Evolutionary conservation across 768 basidiomycete species (phyloP).

Genomic region (Xerocomus spinulosus): DNA sequence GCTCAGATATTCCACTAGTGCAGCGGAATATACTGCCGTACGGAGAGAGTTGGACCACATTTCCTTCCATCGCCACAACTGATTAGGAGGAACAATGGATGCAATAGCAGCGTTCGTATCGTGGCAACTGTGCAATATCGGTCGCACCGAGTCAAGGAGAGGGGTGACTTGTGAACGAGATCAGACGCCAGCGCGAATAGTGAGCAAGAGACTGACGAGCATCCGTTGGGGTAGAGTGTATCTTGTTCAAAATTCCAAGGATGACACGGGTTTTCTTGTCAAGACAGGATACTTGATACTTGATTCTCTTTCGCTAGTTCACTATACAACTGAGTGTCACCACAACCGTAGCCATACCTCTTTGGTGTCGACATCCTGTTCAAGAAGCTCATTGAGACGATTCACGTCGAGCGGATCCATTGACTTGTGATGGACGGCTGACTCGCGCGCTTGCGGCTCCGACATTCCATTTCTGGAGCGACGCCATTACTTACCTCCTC

Average conservation of each 20-base stretch:
- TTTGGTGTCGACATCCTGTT: conserved; percentile 56
- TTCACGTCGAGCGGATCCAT: conserved; percentile 60
- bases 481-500: neutral
- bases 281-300: conserved; percentile 65
- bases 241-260: conserved; percentile 71
- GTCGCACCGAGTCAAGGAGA: conserved; percentile 53
- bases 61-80: conserved; percentile 83
- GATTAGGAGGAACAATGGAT: conserved; percentile 57
- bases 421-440: neutral
- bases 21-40: conserved; percentile 59
- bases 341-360: conserved; percentile 44
- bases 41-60: conserved; percentile 74
- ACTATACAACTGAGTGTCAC: neutral
- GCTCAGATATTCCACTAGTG: conserved; percentile 61
- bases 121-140: conserved; percentile 52
- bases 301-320: conserved; percentile 59
- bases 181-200: conserved; percentile 10
- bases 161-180: conserved; percentile 45
- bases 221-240: conserved; percentile 66
- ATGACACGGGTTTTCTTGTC: conserved; percentile 73
- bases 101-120: conserved; percentile 50
- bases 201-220: conserved; percentile 43
- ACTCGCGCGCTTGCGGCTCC: conserved; percentile 4
- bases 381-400: conserved; percentile 54
- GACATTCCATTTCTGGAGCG: conserved; percentile 16